Evolutionary conservation across 106 monocot species (phyloP).

Genomic region (Acorus calamus): DNA sequence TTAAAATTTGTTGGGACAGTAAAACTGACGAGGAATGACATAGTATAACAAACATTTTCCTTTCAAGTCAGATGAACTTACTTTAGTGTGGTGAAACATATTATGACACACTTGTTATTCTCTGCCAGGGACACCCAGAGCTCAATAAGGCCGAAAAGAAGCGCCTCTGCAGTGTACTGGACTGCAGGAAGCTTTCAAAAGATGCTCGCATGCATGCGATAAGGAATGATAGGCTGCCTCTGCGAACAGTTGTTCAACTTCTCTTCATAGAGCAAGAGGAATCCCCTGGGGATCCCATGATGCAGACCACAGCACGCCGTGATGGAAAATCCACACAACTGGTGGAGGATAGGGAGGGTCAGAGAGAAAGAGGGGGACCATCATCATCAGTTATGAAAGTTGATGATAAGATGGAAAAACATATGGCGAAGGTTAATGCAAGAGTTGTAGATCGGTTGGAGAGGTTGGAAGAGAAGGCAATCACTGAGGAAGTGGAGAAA

Average conservation of each 20-base stretch:
- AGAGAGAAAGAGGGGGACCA: no score
- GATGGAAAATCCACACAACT: neutral
- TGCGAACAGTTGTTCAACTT: slow-evolving; percentile 74
- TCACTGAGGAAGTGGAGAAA: neutral
- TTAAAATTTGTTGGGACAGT: no score
- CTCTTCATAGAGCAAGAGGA: slow-evolving; percentile 68
- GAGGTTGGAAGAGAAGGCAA: neutral
- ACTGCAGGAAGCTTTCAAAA: slow-evolving; percentile 53
- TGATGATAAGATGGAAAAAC: no score
- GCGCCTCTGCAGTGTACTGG: slow-evolving; percentile 46
- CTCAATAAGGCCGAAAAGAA: slow-evolving; percentile 74
- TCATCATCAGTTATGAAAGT: neutral
- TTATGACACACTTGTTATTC: neutral
- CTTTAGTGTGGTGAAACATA: neutral
- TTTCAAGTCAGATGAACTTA: neutral
- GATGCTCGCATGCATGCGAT: slow-evolving; percentile 42
- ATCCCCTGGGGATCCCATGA: neutral
- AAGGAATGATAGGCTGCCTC: slow-evolving; percentile 56
- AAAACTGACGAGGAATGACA: no score
- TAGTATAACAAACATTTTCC: no score
- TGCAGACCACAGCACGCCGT: neutral
- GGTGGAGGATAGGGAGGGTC: neutral
- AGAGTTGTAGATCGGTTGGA: neutral
- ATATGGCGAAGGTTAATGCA: neutral
- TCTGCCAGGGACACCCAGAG: slow-evolving; percentile 48